phyloP scores from a whole-genome alignment of 805 yeast species.

The Kodamaea hsintzibuensis region DNA sequence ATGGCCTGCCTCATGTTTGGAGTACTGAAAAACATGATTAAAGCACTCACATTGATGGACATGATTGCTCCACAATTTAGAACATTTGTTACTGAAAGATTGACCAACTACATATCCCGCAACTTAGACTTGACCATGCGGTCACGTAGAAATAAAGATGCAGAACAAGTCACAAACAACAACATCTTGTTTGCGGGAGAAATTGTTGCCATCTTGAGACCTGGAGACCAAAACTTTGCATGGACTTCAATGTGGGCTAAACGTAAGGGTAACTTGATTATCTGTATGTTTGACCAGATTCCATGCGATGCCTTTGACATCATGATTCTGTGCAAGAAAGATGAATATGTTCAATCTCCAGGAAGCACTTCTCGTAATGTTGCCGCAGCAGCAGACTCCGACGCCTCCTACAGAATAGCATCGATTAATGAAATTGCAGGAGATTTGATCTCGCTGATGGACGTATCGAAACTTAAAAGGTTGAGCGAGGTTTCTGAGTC shows the following conservation, averaged over 20 bases:
- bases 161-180: conserved; percentile 20
- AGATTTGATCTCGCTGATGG: conserved; percentile 23
- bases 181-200: conserved; percentile 78
- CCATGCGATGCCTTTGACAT: conserved; percentile 44
- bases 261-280: conserved; percentile 63
- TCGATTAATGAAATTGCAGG: conserved; percentile 39
- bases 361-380: neutral
- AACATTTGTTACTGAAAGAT: conserved; percentile 61
- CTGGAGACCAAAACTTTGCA: conserved; percentile 60
- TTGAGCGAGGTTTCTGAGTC: conserved; percentile 29
- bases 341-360: conserved; percentile 3
- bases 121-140: conserved; percentile 17
- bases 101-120: conserved; percentile 30
- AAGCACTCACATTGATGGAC: conserved; percentile 67
- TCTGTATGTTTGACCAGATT: conserved; percentile 86
- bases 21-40: conserved; percentile 62
- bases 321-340: conserved; percentile 13
- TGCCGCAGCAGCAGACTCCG: neutral
- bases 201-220: conserved; percentile 73
- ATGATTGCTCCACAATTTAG: conserved; percentile 76
- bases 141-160: conserved; percentile 14
- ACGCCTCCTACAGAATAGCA: conserved; percentile 19
- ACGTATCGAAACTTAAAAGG: conserved; percentile 14
- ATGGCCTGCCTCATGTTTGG: conserved; percentile 88
- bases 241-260: conserved; percentile 95